Evolutionary conservation across 2,329 filamentous ascomycete species (phyloP).

Genomic region (Chaetomium strumarium): DNA sequence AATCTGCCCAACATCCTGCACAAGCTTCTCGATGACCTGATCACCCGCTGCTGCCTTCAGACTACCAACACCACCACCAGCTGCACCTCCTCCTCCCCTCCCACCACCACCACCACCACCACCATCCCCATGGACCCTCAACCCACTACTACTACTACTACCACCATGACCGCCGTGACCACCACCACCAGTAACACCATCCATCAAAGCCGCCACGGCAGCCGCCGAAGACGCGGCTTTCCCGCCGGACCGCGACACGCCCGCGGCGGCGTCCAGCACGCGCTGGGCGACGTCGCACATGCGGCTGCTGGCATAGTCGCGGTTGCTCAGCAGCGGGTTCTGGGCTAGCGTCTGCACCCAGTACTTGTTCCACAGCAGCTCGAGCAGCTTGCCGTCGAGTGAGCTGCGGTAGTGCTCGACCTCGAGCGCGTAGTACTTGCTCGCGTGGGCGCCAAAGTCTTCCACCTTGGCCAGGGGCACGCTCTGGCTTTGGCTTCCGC

Average conservation of each 20-base stretch:
- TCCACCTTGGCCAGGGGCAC: conserved; percentile 92
- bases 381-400: conserved; percentile 79
- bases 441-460: conserved; percentile 90
- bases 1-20: conserved; percentile 56
- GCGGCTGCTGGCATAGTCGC: conserved; percentile 88
- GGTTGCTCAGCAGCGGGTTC: conserved; percentile 82
- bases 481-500: no score
- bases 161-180: conserved; percentile 23
- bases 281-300: conserved; percentile 84
- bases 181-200: conserved; percentile 17
- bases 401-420: conserved; percentile 93
- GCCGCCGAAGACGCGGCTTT: background rate
- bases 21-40: conserved; percentile 52
- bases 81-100: background rate
- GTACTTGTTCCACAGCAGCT: conserved; percentile 97
- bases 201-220: background rate
- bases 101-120: background rate
- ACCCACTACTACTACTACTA: no score
- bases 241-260: conserved; percentile 29
- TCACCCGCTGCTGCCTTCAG: conserved; percentile 20
- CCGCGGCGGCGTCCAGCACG: conserved; percentile 57
- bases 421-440: conserved; percentile 84
- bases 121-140: background rate
- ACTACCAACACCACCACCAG: background rate
- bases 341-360: conserved; percentile 95